Conservation (phyloP, 495 filamentous ascomycete genomes). For the Neurospora sp. region DNA sequence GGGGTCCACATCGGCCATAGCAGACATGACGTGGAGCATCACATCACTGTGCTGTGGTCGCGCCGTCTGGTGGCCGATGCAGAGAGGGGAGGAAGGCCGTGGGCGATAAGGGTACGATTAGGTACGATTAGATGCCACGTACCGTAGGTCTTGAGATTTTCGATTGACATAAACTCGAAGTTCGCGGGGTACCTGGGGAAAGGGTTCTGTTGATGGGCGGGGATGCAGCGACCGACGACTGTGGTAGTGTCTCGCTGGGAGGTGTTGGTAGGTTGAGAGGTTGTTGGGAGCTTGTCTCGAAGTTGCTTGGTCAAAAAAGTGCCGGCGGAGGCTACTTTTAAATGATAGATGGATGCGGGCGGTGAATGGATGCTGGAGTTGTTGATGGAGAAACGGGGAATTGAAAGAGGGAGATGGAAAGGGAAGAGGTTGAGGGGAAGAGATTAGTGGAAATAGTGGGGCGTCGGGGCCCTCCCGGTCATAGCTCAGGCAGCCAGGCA, state of each 20-base stretch:
- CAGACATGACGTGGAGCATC: not conserved
- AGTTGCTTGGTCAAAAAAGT: not conserved
- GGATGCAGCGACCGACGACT: slow-evolving; percentile 37
- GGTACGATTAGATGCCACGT: slow-evolving; percentile 37
- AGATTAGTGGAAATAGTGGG: slow-evolving; percentile 18
- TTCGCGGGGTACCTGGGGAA: slow-evolving; percentile 40
- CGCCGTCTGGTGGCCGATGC: not conserved
- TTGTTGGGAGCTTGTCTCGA: slow-evolving; percentile 2
- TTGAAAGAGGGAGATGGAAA: slow-evolving; percentile 15
- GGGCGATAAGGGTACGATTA: slow-evolving; percentile 1
- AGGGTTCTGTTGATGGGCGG: slow-evolving; percentile 25
- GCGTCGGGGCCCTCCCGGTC: slow-evolving; percentile 1
- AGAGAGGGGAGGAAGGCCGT: not conserved
- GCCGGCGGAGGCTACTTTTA: not conserved
- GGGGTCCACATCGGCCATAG: not conserved
- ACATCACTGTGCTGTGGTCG: not conserved
- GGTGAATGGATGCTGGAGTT: slow-evolving; percentile 12
- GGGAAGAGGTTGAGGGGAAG: slow-evolving; percentile 14
- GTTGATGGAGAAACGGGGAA: slow-evolving; percentile 12
- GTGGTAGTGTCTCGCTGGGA: slow-evolving; percentile 25
- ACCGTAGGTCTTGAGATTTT: slow-evolving; percentile 99
- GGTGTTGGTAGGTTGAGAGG: slow-evolving; percentile 1
- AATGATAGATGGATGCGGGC: slow-evolving; percentile 11
- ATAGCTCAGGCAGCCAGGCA: slow-evolving; percentile 20
- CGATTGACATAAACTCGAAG: slow-evolving; percentile 97